Conservation (phyloP, 495 filamentous ascomycete species). For the Xylona heveae region DNA sequence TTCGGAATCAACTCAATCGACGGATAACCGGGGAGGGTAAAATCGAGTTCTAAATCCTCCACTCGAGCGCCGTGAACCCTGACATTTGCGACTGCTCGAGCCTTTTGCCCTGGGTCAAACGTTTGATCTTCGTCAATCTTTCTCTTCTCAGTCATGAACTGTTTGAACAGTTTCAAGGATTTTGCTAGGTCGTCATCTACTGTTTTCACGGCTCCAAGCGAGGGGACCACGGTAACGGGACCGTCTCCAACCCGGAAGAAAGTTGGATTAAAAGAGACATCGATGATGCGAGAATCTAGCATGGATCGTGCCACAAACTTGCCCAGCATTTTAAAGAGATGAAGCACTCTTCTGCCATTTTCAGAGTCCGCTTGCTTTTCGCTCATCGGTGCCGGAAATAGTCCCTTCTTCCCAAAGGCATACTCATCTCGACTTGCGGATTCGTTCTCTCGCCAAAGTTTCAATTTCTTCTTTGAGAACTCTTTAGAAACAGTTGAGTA, state of each 20-base stretch:
- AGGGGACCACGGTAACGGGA: constrained; percentile 51
- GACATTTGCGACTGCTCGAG: constrained; percentile 41
- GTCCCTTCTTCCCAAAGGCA: constrained; percentile 62
- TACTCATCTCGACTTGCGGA: constrained; percentile 55
- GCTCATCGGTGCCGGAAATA: constrained; percentile 89
- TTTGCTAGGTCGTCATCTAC: constrained; percentile 75
- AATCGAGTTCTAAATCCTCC: constrained; percentile 81
- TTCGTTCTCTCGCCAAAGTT: constrained; percentile 88
- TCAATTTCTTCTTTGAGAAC: constrained; percentile 90
- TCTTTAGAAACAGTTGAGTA: constrained; percentile 96
- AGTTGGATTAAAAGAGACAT: constrained; percentile 91
- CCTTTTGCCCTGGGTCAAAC: constrained; percentile 45
- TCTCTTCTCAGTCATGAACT: constrained; percentile 66
- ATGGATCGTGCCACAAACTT: constrained; percentile 97
- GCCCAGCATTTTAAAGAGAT: constrained; percentile 82
- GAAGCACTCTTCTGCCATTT: constrained; percentile 60
- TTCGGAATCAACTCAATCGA: constrained; percentile 61
- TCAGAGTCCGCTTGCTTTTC: constrained; percentile 51
- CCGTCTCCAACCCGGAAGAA: constrained; percentile 89
- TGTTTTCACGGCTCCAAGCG: constrained; percentile 74
- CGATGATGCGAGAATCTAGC: constrained; percentile 95
- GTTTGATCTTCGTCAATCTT: constrained; percentile 46
- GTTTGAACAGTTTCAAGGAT: constrained; percentile 73
- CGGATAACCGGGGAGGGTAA: constrained; percentile 85
- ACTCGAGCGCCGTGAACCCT: constrained; percentile 49